Evolutionary conservation across 331 rosid species (phyloP), one percentile per base, ranked within the genome.

Genomic region (Acacia pycnantha): DNA sequence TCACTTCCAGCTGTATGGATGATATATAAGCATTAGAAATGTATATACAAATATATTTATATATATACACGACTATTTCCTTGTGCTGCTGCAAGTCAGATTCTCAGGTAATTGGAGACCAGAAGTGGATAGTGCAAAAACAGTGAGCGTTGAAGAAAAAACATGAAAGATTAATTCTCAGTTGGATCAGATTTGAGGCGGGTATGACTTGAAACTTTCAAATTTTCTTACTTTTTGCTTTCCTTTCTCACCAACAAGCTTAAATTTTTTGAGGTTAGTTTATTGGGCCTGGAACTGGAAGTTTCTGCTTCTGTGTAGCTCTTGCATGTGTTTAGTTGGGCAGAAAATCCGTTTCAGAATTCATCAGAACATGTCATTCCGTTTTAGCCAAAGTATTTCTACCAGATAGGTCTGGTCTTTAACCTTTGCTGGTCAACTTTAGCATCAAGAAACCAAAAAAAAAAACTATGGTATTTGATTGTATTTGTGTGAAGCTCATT

Each of bases 401-500:
- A 68, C 86, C 56, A 82, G 82, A 73, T 81, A 70, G 41, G 47
- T 81, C 76, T 58, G 80, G 33, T 15, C 53, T 56, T 47, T 66
- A 79, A 15, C 70, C 79, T 74, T 26, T 79, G 81, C 64, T 73
- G 78, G 82, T 77, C 71, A 37, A 71, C 84, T 43, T 29, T 13
- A 58, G 62, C 50, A 11, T 27, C 27, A 33, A 33, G 6, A 35
- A 6, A 35, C 7, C 0, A 4, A 53, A 53, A 48, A 71, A 37
- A 10, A 51, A 58, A 66, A 48, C 40, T 66, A 40, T 40, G 41
- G 61, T 69, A 59, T 18, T 51, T 79, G 76, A 75, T 76, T 74
- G 71, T 80, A 84, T 75, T 62, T 65, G 44, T 74, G 86, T 78
- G 85, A 70, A 74, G 70, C 83, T 88, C 83, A 82, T 80, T 44